Evolutionary conservation across 345 rosid species (phyloP), one percentile per base, ranked within the genome.

Genomic region (Lepidium africanum): DNA sequence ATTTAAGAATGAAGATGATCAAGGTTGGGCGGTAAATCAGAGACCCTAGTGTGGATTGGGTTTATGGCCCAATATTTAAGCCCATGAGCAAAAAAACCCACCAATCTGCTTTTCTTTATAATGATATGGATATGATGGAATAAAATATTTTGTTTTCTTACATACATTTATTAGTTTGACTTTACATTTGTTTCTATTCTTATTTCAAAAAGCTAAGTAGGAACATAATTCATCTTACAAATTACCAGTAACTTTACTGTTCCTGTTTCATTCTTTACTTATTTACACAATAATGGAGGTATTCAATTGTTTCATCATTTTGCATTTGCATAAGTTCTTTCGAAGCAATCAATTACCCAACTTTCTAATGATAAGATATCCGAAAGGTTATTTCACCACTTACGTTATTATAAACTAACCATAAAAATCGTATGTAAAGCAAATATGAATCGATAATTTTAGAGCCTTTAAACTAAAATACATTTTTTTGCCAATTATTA

Each of bases 291-390:
- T 48, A 47, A 51, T 51, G 59, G 4, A 27, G 59, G 27, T 50
- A 64, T 50, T 50, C 59, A 39, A 65, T 43, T 3, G 47, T 49
- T 65, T 65, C 14, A 65, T 50, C 69, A 65, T 65, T 21, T 64
- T 64, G 35, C 32, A 32, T 33, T 19, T 47, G 45, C 38, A 61
- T 61, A 14, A 14, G n/a, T 59, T 61, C 65, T 43, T 30, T 15
- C 11, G 38, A 61, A 42, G 52, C 40, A 41, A 52, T 52, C 38
- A 52, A 33, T 52, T 30, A 30, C 19, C 38, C 19, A n/a, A 30
- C 16, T n/a, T 8, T 43, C 12, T 37, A 7, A 38, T 38, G 1
- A 19, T 57, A 30, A 32, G 30, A 7, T 37, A 17, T 13, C 45
- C 45, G 9, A 17, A n/a, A 23, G 10, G 59, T 9, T 14, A 32